Base-by-base conservation (phyloP, 768 basidiomycete species). In the Ramaria sp. region DNA sequence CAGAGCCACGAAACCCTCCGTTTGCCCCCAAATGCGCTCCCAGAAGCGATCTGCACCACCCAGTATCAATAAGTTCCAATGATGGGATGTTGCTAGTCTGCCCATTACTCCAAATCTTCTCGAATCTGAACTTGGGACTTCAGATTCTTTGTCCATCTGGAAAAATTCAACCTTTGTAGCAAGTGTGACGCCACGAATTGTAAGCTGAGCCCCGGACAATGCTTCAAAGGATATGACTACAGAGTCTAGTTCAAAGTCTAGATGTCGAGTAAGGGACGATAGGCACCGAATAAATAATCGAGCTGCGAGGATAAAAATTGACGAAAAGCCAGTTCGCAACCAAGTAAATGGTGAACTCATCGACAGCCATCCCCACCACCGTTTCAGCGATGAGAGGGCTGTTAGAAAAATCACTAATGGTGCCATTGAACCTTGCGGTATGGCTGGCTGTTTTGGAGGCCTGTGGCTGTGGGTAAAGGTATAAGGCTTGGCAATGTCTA, bases 11-110 rank as follows among this genome's bases (percentile, higher is more conserved):
- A 54, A 54, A 18, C 81, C 85, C 50, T 75, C 76, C 47, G 79
- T 81, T 38, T 71, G 74, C 12, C 82, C 84, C 71, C 83, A 75
- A 24, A 84, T 85, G 50, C 78, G 73, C 57, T 85, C 81, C 71
- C 85, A 76, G 24, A 85, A 78, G 54, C 86, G 71, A 44, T 71
- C 73, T 48, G 85, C 70, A 57, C 85, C 81, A 47, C 73, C 75
- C 34, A 72, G 72, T 52, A 87, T 65, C 27, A 81, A 75, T 30
- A 73, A 76, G 59, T 76, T 81, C 42, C 51, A 55, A 30, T 45
- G 53, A 28, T 50, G 27, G 16, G 16, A 25, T 24, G 30, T 37
- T 15, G 34, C 25, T 41, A 43, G 18, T 18, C 41, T 43, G 45
- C 38, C 34, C n/a, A 78, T 76, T 3, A 75, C 75, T 65, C 32